Evolutionary conservation across 305 asterid genomes (phyloP).

Genomic region (Lippia alba): DNA sequence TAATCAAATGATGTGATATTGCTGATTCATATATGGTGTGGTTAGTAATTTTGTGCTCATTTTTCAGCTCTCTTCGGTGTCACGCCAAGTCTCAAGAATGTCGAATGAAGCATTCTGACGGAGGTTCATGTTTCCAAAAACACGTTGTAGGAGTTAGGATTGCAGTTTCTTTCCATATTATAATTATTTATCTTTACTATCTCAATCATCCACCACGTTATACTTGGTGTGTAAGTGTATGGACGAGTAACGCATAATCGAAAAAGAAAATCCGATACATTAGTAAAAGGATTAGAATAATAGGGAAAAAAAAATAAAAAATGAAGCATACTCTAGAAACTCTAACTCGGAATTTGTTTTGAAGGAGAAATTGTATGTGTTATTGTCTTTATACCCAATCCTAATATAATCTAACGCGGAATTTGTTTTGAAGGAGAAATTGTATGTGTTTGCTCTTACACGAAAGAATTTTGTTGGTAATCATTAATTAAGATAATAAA

Average conservation of each 20-base stretch:
- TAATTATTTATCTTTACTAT: neutral
- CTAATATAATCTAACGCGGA: neutral
- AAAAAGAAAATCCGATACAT: too few species aligned
- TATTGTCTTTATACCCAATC: conserved; percentile 24
- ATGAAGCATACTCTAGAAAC: neutral
- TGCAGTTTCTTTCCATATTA: too few species aligned
- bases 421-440: too few species aligned
- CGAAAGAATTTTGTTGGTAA: too few species aligned
- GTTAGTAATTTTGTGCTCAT: neutral
- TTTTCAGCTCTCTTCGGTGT: conserved; percentile 33
- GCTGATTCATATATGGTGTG: neutral
- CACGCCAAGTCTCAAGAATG: conserved; percentile 29
- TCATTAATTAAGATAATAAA: neutral
- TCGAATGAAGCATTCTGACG: conserved; percentile 22
- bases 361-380: neutral
- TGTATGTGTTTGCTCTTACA: neutral
- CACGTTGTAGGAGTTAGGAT: neutral
- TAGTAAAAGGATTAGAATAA: too few species aligned
- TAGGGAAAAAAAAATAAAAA: too few species aligned
- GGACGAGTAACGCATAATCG: too few species aligned
- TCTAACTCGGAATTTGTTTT: neutral
- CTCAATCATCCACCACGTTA: too few species aligned
- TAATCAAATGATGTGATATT: neutral
- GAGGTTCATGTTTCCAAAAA: neutral
- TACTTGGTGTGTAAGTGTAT: too few species aligned